A percentile compares a stretch with the other conserved stretches of the same genome.
Conservation (phyloP, 176 grass and related monocot genomes). For the Bolboschoenus planiculmis region DNA sequence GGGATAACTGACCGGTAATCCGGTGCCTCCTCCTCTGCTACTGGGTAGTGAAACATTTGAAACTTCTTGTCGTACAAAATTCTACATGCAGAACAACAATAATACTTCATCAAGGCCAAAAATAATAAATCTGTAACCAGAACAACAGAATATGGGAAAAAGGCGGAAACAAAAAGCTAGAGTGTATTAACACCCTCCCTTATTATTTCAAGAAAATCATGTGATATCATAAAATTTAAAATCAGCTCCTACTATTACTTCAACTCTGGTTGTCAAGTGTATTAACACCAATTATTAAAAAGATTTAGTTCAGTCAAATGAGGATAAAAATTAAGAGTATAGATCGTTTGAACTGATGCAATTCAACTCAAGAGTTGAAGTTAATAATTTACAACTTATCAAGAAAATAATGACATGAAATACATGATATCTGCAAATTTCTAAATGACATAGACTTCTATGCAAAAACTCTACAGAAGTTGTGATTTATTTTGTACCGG, state of each 20-base stretch:
- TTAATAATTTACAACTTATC: neutral
- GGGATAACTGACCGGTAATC: conserved; percentile 77
- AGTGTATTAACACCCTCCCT: conserved; percentile 3
- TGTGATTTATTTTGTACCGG: conserved; percentile 43
- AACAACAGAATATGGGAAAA: neutral
- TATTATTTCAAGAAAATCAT: neutral
- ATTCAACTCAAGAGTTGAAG: neutral
- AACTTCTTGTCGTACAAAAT: conserved; percentile 95
- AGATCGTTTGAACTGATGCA: neutral
- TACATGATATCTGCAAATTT: conserved; percentile 4
- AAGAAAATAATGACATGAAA: neutral
- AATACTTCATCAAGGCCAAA: neutral
- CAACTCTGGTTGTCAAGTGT: neutral
- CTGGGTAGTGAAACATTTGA: conserved; percentile 80
- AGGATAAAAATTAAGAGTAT: neutral
- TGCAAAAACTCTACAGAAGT: neutral
- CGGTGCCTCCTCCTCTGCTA: conserved; percentile 84
- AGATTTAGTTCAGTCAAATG: neutral
- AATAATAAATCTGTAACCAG: neutral
- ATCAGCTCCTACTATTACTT: neutral
- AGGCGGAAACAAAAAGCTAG: neutral
- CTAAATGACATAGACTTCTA: no score
- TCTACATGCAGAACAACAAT: conserved; percentile 32
- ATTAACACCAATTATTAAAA: neutral
- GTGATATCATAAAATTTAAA: neutral